Conservation (phyloP, 495 filamentous ascomycete genomes). For the Penicillium canescens region DNA sequence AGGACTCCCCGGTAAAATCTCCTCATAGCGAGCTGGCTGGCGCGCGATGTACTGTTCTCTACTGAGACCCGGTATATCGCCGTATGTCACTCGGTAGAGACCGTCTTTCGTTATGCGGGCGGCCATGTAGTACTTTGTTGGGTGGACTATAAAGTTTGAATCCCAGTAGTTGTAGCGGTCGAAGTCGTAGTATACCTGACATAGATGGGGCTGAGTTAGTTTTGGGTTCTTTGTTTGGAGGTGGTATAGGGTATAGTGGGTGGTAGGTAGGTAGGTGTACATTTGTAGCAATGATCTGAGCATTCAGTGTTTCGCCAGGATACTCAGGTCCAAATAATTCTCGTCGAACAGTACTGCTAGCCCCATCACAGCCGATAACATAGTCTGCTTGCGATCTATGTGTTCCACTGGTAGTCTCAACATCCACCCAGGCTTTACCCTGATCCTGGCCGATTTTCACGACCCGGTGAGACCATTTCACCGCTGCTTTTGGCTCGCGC, state of each 20-base stretch:
- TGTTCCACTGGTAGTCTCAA: slow-evolving; percentile 43
- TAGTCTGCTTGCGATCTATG: slow-evolving; percentile 53
- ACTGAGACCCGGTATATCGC: slow-evolving; percentile 51
- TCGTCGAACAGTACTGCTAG: slow-evolving; percentile 53
- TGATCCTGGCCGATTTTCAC: slow-evolving; percentile 50
- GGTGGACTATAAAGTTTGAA: slow-evolving; percentile 60
- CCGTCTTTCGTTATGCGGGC: slow-evolving; percentile 58
- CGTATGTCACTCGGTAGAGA: slow-evolving; percentile 62
- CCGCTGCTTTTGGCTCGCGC: slow-evolving; percentile 37
- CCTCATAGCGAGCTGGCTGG: slow-evolving; percentile 53
- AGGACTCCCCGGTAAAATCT: slow-evolving; percentile 59
- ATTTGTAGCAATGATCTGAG: slow-evolving; percentile 64
- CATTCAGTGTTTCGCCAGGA: slow-evolving; percentile 58
- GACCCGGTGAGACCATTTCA: slow-evolving; percentile 52
- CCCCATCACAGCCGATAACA: slow-evolving; percentile 60
- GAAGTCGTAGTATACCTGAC: slow-evolving; percentile 58
- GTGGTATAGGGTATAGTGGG: no score
- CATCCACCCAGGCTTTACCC: slow-evolving; percentile 49
- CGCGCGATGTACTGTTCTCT: slow-evolving; percentile 53
- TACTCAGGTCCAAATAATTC: slow-evolving; percentile 58
- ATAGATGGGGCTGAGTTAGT: background rate
- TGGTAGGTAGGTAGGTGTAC: slow-evolving; percentile 23
- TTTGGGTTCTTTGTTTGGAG: no score
- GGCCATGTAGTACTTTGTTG: slow-evolving; percentile 61
- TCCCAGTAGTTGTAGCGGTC: slow-evolving; percentile 55